Evolutionary conservation across 345 rosid species (phyloP), one percentile per base, ranked within the genome.

Genomic region (Anastatica hierochuntica): DNA sequence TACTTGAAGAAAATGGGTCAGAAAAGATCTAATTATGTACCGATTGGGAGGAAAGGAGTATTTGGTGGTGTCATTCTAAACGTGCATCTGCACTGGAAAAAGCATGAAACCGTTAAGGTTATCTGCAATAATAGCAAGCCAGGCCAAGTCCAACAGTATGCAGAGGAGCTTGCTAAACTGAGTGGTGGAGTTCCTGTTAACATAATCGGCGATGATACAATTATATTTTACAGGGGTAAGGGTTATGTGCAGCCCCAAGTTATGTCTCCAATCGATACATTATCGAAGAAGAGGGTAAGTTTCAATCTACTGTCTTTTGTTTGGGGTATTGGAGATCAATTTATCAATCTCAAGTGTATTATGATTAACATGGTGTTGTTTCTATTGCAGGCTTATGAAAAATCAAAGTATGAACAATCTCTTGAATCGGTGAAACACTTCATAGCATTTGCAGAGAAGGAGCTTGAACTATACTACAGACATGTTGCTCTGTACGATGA

Each of bases 81-180:
- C 27, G 84, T 86, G 98, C 96, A 90, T 64, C 56, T 86, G 75
- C 94, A 90, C 38, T 88, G 95, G 96, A 88, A 88, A 67, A 88
- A 82, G 12, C 97, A 88, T 33, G 95, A 92, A 62, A 92, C 97
- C 12, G 97, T 92, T 50, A 79, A 92, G 73, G 95, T 88, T 53
- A 84, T 92, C 7, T 85, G 84, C 77, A 92, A 92, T 41, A 72
- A 83, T 40, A 74, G 79, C 73, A 88, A 83, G 64, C 83, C 95
- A 14, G 89, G 94, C 8, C 90, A 77, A 55, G 74, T 82, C 20
- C 79, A 82, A 1, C 75, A 72, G 37, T 74, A 62, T 44, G 88
- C 92, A 0, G 71, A 77, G 30, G 92, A 88, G 64, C 77, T 88
- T 63, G 86, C 90, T 29, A 80, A 88, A 67, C 66, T 88, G 64